Evolutionary conservation across 2,329 filamentous ascomycete genomes (phyloP).

Genomic region (Alternaria rosae): DNA sequence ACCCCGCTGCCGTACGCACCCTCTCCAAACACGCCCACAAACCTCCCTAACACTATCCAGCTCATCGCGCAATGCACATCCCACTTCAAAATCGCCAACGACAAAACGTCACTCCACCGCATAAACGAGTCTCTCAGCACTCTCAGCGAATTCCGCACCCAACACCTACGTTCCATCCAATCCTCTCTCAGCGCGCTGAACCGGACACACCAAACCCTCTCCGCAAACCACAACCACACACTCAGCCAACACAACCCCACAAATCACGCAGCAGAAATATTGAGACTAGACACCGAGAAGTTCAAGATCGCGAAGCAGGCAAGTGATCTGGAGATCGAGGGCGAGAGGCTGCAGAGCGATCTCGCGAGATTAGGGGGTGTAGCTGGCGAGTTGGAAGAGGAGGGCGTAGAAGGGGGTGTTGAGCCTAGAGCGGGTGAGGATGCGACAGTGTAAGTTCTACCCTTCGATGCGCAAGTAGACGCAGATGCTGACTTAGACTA

Average conservation of each 20-base stretch:
- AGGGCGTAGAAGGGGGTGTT: slow-evolving; percentile 80
- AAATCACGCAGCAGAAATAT: slow-evolving; percentile 82
- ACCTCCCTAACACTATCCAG: slow-evolving; percentile 55
- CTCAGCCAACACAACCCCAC: slow-evolving; percentile 76
- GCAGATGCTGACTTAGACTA: not conserved
- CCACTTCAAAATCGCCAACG: slow-evolving; percentile 93
- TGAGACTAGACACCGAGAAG: slow-evolving; percentile 88
- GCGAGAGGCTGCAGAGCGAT: slow-evolving; percentile 86
- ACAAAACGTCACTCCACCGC: slow-evolving; percentile 83
- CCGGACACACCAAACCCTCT: slow-evolving; percentile 77
- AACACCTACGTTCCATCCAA: slow-evolving; percentile 64
- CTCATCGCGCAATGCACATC: slow-evolving; percentile 89
- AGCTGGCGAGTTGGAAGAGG: slow-evolving; percentile 82
- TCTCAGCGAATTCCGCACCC: slow-evolving; percentile 82
- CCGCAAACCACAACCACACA: slow-evolving; percentile 79
- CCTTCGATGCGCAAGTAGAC: not conserved
- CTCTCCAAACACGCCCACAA: not conserved
- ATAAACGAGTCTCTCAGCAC: slow-evolving; percentile 84
- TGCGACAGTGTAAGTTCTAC: slow-evolving; percentile 54
- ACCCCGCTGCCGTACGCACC: slow-evolving; percentile 77
- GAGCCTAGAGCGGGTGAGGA: slow-evolving; percentile 60
- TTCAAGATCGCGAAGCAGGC: slow-evolving; percentile 94
- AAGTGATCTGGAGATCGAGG: slow-evolving; percentile 88
- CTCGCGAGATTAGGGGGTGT: slow-evolving; percentile 76
- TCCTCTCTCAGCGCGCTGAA: slow-evolving; percentile 64